Evolutionary conservation across 2,329 filamentous ascomycete genomes (phyloP), one percentile per base, ranked within the genome.

Genomic region (Emmonsiellopsis sp.): DNA sequence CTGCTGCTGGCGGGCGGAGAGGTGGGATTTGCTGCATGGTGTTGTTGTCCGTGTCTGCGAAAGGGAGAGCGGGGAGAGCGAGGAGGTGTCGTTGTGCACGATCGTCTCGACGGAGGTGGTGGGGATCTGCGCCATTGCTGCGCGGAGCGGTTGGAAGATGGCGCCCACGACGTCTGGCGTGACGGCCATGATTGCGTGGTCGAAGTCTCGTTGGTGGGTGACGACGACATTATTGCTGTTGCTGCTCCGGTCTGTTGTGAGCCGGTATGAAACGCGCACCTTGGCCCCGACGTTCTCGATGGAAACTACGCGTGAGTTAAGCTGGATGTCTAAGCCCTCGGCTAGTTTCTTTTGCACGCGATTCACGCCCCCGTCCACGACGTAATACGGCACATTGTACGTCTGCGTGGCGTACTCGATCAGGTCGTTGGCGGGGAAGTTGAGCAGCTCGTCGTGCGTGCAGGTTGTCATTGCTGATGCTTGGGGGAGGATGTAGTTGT

Each of bases 401-500:
- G 76, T 74, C 13, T 64, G 64, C 43, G 67, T 70, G 59, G 78
- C 77, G 61, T 81, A 82, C 10, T 70, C 71, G 21, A 75, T 68
- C 4, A 81, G 53, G 52, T 82, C 79, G 44, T 68, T 72, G 1
- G 79, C 80, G 0, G 79, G 79, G 31, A 79, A 82, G 0, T 64
- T 62, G 1, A 81, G 64, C 2, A 82, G 62, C 33, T 73, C 70
- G 2, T 69, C 65, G 52, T 82, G 79, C 0, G 77, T 71, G 58
- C 78, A 82, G 1, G 79, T 82, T 3, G 74, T 74, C 6, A 82
- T 76, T 54, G 74, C 74, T 49, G 78, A 76, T 40, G 83, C 70
- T 5, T 81, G 66, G 0, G 80, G 80, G 0, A 82, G 64, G 6
- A 83, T 61, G 58, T 82, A 82, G 36, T 73, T 70, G 2, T 66